Evolutionary conservation across 768 basidiomycete species (phyloP).

Genomic region (Sarcodon aspratus): DNA sequence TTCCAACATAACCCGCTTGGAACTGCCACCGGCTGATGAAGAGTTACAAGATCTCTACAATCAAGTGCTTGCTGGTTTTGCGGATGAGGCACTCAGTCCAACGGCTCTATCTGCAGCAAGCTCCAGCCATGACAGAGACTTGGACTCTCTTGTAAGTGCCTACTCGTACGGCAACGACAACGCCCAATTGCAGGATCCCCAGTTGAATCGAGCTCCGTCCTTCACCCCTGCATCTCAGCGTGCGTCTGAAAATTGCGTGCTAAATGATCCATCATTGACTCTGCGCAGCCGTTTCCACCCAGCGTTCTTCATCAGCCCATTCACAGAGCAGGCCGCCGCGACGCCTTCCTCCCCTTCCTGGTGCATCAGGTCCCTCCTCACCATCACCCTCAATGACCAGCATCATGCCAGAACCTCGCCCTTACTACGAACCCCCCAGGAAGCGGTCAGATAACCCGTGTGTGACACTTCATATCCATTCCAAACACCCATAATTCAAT

Average conservation of each 20-base stretch:
- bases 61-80: constrained; percentile 61
- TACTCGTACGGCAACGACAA: background rate
- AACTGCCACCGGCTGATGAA: constrained; percentile 42
- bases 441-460: background rate
- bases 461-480: background rate
- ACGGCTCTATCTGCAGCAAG: constrained; percentile 4
- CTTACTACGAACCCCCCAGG: background rate
- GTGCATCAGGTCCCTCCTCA: background rate
- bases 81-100: constrained; percentile 31
- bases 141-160: constrained; percentile 7
- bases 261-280: constrained; percentile 8
- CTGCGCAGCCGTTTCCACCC: constrained; percentile 2
- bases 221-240: constrained; percentile 7
- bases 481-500: background rate
- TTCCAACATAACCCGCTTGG: background rate
- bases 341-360: background rate
- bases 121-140: constrained; percentile 6
- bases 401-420: background rate
- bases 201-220: constrained; percentile 7
- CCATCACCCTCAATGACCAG: background rate
- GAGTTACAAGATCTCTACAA: constrained; percentile 68
- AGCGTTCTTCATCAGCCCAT: constrained; percentile 1
- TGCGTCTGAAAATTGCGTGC: constrained; percentile 11
- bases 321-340: background rate
- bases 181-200: background rate